phyloP scores from a whole-genome alignment of 2,329 filamentous ascomycete genomes.

The Alternaria brassicae region DNA sequence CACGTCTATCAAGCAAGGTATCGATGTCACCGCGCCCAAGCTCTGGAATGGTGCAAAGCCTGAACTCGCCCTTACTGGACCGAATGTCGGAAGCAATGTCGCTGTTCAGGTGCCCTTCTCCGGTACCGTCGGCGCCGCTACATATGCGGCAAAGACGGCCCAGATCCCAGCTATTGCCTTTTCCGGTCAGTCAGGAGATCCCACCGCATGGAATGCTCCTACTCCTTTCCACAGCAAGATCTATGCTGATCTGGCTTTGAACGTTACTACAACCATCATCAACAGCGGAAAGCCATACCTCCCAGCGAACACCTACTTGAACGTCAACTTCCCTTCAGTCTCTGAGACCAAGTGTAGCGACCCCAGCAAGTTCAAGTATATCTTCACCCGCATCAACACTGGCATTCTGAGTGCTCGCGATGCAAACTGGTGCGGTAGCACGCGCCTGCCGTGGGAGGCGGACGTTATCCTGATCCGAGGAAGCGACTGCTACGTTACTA shows the following conservation, averaged over 20 bases:
- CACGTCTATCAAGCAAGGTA: slow-evolving; percentile 69
- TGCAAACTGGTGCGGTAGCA: slow-evolving; percentile 63
- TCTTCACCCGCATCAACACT: slow-evolving; percentile 67
- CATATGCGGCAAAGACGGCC: slow-evolving; percentile 61
- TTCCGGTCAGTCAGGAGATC: slow-evolving; percentile 61
- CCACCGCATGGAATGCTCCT: slow-evolving; percentile 61
- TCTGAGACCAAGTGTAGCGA: slow-evolving; percentile 58
- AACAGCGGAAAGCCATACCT: slow-evolving; percentile 68
- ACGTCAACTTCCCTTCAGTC: slow-evolving; percentile 72
- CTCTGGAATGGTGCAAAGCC: slow-evolving; percentile 61
- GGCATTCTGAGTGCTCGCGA: slow-evolving; percentile 54
- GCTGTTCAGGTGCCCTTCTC: slow-evolving; percentile 65
- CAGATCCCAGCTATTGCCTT: slow-evolving; percentile 73
- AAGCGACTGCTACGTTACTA: slow-evolving; percentile 63
- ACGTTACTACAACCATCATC: slow-evolving; percentile 64
- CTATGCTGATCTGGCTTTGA: slow-evolving; percentile 69
- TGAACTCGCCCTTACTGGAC: slow-evolving; percentile 70
- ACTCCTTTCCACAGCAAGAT: slow-evolving; percentile 61
- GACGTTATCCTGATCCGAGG: slow-evolving; percentile 59
- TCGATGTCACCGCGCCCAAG: slow-evolving; percentile 62
- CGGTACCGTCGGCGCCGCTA: slow-evolving; percentile 71
- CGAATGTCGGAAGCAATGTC: slow-evolving; percentile 68
- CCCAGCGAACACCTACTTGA: slow-evolving; percentile 67
- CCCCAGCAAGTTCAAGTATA: slow-evolving; percentile 65
- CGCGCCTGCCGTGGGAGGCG: slow-evolving; percentile 65